Conservation (phyloP, 257 asterid species). For the Cinchona pubescens region DNA sequence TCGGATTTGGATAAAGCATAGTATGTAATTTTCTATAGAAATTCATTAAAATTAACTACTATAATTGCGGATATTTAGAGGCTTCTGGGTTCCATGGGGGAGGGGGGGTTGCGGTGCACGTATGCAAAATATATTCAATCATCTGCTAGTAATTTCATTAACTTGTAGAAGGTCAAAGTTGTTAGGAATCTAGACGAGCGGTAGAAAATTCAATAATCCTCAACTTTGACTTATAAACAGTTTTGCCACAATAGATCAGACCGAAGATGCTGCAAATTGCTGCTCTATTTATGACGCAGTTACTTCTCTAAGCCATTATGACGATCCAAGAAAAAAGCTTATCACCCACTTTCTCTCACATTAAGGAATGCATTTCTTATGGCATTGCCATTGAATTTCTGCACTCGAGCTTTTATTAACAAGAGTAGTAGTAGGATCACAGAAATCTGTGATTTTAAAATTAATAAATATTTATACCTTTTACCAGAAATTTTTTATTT, state of each 20-base stretch:
- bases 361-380: too few relatives aligned
- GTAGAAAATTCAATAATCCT: background rate
- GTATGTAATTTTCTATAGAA: background rate
- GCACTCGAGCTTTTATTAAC: too few relatives aligned
- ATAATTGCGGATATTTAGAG: background rate
- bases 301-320: background rate
- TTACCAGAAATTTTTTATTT: too few relatives aligned
- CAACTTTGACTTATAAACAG: background rate
- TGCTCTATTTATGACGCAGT: background rate
- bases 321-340: background rate
- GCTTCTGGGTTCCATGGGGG: background rate
- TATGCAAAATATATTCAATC: background rate
- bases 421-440: too few relatives aligned
- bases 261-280: constrained; percentile 2
- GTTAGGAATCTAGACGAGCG: background rate
- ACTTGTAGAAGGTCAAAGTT: background rate
- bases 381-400: too few relatives aligned
- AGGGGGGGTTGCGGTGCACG: background rate
- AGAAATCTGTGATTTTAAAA: too few relatives aligned
- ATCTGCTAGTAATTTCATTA: background rate
- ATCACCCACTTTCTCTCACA: background rate
- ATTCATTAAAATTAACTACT: too few relatives aligned
- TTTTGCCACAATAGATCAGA: constrained; percentile 9
- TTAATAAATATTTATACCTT: too few relatives aligned
- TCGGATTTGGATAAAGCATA: background rate